These are phyloP conservation scores for Dryas drummondii DNA, from an alignment of 306 rosid species.

Conservation along the genomic window DNA sequence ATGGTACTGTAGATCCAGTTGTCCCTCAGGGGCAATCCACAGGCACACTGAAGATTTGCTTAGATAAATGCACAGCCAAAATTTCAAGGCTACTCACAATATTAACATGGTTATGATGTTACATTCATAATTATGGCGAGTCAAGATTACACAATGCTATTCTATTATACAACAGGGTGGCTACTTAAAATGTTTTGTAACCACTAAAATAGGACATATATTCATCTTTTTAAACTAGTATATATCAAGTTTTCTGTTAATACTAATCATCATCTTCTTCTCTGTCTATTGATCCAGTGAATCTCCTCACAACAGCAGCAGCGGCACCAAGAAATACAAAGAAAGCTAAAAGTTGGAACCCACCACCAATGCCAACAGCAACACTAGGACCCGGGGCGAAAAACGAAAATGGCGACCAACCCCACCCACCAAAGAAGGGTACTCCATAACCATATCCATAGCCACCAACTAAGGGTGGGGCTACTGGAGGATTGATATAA, in stretches of 20 bases:
- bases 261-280: conserved; percentile 52
- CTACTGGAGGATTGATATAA: conserved; percentile 75
- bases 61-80: too few relatives aligned
- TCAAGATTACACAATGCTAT: conserved; percentile 8
- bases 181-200: neutral
- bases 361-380: conserved; percentile 85
- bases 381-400: conserved; percentile 87
- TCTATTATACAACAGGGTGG: neutral
- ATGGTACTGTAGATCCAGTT: too few relatives aligned
- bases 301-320: conserved; percentile 74
- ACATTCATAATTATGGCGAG: neutral
- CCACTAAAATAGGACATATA: neutral
- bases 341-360: conserved; percentile 62
- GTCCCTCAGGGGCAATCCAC: too few relatives aligned
- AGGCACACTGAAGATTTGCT: too few relatives aligned
- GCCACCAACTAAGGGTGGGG: conserved; percentile 90
- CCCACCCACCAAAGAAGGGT: conserved; percentile 88
- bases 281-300: conserved; percentile 53
- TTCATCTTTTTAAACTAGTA: neutral
- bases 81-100: neutral
- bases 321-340: conserved; percentile 71
- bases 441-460: conserved; percentile 79
- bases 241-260: neutral
- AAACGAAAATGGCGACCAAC: conserved; percentile 98
- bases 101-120: neutral